Percentiles rank a stretch among this genome's conserved stretches.
Conservation (phyloP, 129 eudicot genomes). For the sunflower (Helianthus annuus) region DNA sequence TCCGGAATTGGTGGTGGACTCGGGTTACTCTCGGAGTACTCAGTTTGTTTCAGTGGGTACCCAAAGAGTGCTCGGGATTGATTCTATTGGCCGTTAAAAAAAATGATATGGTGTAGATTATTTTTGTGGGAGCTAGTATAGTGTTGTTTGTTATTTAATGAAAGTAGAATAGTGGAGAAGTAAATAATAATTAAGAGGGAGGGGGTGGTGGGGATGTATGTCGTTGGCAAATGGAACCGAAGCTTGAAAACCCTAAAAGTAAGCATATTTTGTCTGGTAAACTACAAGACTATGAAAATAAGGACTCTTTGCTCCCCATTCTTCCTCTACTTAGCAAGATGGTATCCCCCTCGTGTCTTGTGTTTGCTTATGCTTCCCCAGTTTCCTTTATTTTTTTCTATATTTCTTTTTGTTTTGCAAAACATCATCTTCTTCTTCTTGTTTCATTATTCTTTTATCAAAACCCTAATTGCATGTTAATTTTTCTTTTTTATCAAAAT, state of each 20-base stretch:
- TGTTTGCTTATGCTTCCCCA: conserved; percentile 25
- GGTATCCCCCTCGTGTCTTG: conserved; percentile 50
- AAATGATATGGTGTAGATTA: too few species aligned
- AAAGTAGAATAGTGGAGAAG: neutral
- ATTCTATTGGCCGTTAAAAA: too few species aligned
- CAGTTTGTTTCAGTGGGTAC: too few species aligned
- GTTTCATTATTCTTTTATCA: neutral
- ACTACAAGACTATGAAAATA: conserved; percentile 41
- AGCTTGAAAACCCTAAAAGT: conserved; percentile 39
- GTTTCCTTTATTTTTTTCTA: neutral
- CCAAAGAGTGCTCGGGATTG: too few species aligned
- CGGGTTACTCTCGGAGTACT: too few species aligned
- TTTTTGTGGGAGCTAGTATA: too few species aligned
- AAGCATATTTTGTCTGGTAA: conserved; percentile 40
- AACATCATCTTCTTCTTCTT: neutral
- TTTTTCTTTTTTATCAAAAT: neutral
- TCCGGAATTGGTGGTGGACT: too few species aligned
- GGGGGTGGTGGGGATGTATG: conserved; percentile 14
- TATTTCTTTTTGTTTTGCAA: neutral
- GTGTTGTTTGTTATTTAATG: conserved; percentile 5
- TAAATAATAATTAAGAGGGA: conserved; percentile 12
- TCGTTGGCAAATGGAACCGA: conserved; percentile 40
- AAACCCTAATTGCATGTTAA: neutral
- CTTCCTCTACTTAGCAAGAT: conserved; percentile 39
- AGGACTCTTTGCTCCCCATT: conserved; percentile 49